Evolutionary conservation across 768 basidiomycete species (phyloP).

Genomic region (Boletus reticulatus): DNA sequence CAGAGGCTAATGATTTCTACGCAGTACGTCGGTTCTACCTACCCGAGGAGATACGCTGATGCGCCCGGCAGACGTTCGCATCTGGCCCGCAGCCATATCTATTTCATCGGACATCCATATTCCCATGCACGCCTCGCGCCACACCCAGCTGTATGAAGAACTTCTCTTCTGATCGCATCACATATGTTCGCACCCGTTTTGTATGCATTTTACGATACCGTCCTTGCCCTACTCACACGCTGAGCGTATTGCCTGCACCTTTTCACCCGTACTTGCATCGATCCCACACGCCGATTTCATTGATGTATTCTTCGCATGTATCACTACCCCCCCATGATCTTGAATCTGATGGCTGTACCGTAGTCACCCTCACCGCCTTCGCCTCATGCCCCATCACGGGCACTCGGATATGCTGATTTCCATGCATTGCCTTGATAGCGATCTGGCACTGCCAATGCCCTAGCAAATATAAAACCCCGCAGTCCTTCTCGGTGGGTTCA

Average conservation of each 20-base stretch:
- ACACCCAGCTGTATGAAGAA: constrained; percentile 16
- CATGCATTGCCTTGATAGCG: not conserved
- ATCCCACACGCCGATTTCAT: constrained; percentile 15
- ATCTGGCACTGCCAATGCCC: not conserved
- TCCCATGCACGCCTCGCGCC: constrained; percentile 22
- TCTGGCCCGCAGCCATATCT: constrained; percentile 15
- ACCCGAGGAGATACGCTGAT: constrained; percentile 1
- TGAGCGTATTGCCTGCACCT: not conserved
- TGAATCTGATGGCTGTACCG: not conserved
- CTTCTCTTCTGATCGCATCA: constrained; percentile 15
- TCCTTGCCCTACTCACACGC: not conserved
- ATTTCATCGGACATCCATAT: constrained; percentile 15
- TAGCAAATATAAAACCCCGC: not conserved
- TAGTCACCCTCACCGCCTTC: not conserved
- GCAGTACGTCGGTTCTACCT: constrained; percentile 6
- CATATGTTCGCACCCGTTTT: not conserved
- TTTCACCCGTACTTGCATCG: not conserved
- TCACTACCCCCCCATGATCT: constrained; percentile 3
- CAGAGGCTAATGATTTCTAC: constrained; percentile 8
- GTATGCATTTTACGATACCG: constrained; percentile 20
- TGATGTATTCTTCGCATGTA: constrained; percentile 13
- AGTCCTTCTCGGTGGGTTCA: not conserved
- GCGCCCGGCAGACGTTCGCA: not conserved
- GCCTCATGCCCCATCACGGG: not conserved
- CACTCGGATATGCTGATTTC: not conserved